Conservation (phyloP, 768 basidiomycete genomes). For the Holtermannia corniformis region DNA sequence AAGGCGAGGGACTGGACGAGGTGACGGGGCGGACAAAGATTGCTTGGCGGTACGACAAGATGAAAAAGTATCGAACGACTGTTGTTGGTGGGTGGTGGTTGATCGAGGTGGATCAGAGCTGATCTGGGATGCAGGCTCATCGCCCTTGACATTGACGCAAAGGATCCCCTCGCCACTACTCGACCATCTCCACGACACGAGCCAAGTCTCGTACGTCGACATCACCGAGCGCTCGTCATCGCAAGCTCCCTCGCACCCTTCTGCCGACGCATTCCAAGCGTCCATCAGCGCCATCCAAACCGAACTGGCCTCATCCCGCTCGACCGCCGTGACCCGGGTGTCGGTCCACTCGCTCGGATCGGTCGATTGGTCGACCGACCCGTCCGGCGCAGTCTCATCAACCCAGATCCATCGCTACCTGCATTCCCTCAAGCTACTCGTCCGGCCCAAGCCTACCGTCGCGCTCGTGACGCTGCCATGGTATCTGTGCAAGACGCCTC, state of each 20-base stretch:
- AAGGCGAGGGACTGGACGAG: slow-evolving; percentile 22
- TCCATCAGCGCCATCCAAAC: not conserved
- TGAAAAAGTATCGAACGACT: slow-evolving; percentile 87
- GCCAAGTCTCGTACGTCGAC: not conserved
- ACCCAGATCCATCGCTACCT: slow-evolving; percentile 56
- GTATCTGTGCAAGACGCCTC: slow-evolving; percentile 45
- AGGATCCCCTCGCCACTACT: not conserved
- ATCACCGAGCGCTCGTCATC: not conserved
- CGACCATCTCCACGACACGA: not conserved
- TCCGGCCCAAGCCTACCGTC: slow-evolving; percentile 45
- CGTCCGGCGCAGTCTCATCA: slow-evolving; percentile 20
- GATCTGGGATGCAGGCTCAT: not conserved
- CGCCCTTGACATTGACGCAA: not conserved
- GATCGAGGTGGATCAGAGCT: not conserved
- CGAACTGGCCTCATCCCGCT: not conserved
- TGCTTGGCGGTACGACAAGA: slow-evolving; percentile 91
- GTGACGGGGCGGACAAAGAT: slow-evolving; percentile 66
- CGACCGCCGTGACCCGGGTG: slow-evolving; percentile 27
- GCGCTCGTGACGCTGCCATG: slow-evolving; percentile 62
- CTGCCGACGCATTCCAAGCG: not conserved
- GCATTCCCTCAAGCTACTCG: slow-evolving; percentile 53
- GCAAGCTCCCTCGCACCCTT: not conserved
- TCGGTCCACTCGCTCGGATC: slow-evolving; percentile 40
- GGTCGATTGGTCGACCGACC: slow-evolving; percentile 31
- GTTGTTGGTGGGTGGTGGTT: slow-evolving; percentile 43